Evolutionary conservation across 2,329 filamentous ascomycete genomes (phyloP), one percentile per base, ranked within the genome.

Genomic region (Alternaria hordeiaustralica): DNA sequence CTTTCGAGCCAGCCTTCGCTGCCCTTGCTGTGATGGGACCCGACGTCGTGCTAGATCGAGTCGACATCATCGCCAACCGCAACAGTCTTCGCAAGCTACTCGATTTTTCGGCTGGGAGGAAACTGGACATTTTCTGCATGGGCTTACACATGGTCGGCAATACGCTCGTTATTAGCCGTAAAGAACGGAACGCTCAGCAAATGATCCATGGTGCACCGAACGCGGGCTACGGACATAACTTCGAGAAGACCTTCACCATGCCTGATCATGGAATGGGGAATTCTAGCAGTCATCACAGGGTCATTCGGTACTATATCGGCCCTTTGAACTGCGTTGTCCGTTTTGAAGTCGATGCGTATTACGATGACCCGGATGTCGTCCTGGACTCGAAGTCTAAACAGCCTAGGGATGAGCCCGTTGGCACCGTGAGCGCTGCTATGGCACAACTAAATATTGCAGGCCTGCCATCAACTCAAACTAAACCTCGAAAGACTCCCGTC

Each of bases 101-200:
- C 33, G 61, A 70, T 21, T 67, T 68, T 41, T 63, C 70, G 20
- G 65, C 60, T 10, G 72, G 71, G 9, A 70, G 71, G 13, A 55
- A 54, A 3, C 58, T 50, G 8, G 65, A 77, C 21, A 62, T 60
- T n/a, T 80, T 78, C 56, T 69, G 72, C 23, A 74, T 80, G 51
- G 75, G 77, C 45, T 64, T 79, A 7, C 63, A 78, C 43, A 63
- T 80, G 36, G 64, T 80, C 7, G 64, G 72, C 8, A 65, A 74
- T 8, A 80, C 79, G 11, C 69, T 80, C 3, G 72, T 81, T 46
- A 69, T 82, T 13, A 74, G 64, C 28, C 71, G 77, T 6, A 74
- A 72, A 47, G 76, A 76, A 41, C 53, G 57, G 41, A 67, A 58
- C 13, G 59, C 68, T 25, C 13, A 58, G 63, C 28, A 57, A 41